phyloP scores from a whole-genome alignment of 805 yeast genomes.

The Yarrowia deformans region DNA sequence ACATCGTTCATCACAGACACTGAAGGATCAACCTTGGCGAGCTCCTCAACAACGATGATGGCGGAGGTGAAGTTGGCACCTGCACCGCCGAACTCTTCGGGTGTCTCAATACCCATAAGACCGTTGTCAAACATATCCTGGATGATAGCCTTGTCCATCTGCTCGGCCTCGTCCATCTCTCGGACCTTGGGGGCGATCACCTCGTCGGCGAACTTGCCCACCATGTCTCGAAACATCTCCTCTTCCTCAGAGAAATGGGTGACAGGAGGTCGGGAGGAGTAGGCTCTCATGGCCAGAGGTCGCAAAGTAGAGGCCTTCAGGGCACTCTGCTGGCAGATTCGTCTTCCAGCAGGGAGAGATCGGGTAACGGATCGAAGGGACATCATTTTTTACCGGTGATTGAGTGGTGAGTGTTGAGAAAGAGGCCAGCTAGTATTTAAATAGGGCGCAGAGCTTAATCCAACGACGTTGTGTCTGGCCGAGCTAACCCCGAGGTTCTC shows the following conservation, averaged over 20 bases:
- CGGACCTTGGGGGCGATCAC: conserved; percentile 53
- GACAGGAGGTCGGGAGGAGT: conserved; percentile 34
- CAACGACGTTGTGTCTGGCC: conserved; percentile 5
- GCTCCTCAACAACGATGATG: conserved; percentile 55
- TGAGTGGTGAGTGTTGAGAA: neutral
- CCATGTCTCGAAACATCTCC: conserved; percentile 53
- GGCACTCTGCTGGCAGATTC: conserved; percentile 36
- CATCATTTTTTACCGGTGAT: conserved; percentile 23
- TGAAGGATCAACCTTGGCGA: conserved; percentile 56
- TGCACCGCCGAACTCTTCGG: conserved; percentile 57
- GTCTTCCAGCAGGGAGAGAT: conserved; percentile 29
- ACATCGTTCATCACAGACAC: conserved; percentile 56
- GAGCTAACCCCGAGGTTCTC: conserved; percentile 39
- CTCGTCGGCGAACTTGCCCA: conserved; percentile 52
- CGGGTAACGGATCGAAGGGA: conserved; percentile 32
- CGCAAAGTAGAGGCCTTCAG: conserved; percentile 11
- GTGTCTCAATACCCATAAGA: conserved; percentile 58
- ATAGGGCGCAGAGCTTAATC: conserved; percentile 24
- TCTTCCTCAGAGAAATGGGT: conserved; percentile 53
- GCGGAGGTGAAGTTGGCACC: conserved; percentile 57
- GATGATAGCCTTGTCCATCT: conserved; percentile 49
- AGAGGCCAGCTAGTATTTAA: conserved; percentile 33
- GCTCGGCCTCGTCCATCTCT: conserved; percentile 53
- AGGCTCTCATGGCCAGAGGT: conserved; percentile 35
- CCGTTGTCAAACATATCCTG: conserved; percentile 53